Conservation (phyloP, 2,329 filamentous ascomycete species). For the Pezicula neosporulosa region DNA sequence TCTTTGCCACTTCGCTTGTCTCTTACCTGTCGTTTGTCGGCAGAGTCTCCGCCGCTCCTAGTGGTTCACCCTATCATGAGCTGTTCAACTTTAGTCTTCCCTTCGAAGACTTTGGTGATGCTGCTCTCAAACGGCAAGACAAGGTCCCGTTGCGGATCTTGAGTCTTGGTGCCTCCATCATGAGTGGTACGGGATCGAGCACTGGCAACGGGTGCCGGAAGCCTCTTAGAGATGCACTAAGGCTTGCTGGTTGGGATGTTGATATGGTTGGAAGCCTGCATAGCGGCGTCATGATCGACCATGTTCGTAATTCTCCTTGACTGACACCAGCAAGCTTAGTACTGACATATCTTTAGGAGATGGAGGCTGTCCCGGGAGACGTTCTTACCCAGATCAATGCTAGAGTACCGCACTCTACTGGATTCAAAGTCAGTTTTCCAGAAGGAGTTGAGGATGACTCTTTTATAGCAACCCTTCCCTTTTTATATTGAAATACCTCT, state of each 20-base stretch:
- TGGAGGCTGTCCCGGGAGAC: slow-evolving; percentile 13
- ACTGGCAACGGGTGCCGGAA: slow-evolving; percentile 16
- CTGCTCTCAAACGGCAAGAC: no score
- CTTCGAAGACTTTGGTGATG: no score
- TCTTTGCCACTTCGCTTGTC: no score
- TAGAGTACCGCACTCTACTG: not conserved
- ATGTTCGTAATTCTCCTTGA: slow-evolving; percentile 15
- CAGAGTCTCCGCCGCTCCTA: no score
- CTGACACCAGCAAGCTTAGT: no score
- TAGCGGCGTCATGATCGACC: slow-evolving; percentile 21
- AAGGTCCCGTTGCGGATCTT: not conserved
- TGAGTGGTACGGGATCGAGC: not conserved
- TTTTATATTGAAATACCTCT: no score
- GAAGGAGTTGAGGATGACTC: no score
- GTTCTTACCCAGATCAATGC: slow-evolving; percentile 11
- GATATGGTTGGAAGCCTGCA: slow-evolving; percentile 24
- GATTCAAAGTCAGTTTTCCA: no score
- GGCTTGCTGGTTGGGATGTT: slow-evolving; percentile 20
- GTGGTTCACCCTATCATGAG: no score
- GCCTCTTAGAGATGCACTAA: slow-evolving; percentile 15
- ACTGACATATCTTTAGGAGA: slow-evolving; percentile 6
- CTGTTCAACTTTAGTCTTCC: no score
- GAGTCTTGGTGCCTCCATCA: slow-evolving; percentile 4
- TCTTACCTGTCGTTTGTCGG: no score
- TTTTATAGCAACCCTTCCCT: no score